A percentile compares a stretch with the other conserved stretches of the same genome.
Evolutionary conservation across 1,139 yeast species (phyloP).

Genomic region (Pichia sp.): DNA sequence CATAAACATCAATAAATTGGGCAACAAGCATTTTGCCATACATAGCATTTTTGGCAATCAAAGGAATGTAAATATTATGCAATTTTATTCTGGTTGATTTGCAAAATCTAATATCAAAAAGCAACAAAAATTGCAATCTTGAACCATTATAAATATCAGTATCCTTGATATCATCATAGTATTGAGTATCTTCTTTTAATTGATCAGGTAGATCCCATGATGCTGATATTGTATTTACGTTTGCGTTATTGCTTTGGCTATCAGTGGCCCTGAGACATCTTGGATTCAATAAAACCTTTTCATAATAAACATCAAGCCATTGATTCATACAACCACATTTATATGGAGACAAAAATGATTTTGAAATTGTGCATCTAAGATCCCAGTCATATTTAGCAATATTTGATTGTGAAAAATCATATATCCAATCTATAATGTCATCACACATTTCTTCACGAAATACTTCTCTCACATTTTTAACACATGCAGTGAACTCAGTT

Average conservation of each 20-base stretch:
- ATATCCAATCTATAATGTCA: constrained; percentile 61
- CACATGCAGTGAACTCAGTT: constrained; percentile 63
- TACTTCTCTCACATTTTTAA: constrained; percentile 61
- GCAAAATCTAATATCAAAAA: constrained; percentile 69
- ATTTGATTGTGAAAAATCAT: constrained; percentile 51
- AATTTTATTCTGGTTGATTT: constrained; percentile 54
- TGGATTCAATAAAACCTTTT: constrained; percentile 19
- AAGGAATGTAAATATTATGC: constrained; percentile 64
- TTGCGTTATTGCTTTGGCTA: constrained; percentile 2
- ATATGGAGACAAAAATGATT: constrained; percentile 51
- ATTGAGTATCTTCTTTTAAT: constrained; percentile 42
- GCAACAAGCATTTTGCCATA: constrained; percentile 60
- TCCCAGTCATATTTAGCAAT: constrained; percentile 44
- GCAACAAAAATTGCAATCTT: constrained; percentile 68
- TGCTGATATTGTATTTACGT: constrained; percentile 9
- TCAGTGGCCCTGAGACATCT: constrained; percentile 7
- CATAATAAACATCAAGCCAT: constrained; percentile 19
- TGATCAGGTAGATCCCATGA: constrained; percentile 40
- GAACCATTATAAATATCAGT: constrained; percentile 48
- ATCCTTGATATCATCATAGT: constrained; percentile 27
- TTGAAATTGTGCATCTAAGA: constrained; percentile 48
- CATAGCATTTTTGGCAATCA: constrained; percentile 59
- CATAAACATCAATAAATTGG: constrained; percentile 80
- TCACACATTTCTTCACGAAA: constrained; percentile 81
- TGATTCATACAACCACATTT: constrained; percentile 34